Percentiles rank a stretch among this genome's conserved stretches.
Evolutionary conservation across 768 basidiomycete species (phyloP).

Genomic region (Megacollybia marginata): DNA sequence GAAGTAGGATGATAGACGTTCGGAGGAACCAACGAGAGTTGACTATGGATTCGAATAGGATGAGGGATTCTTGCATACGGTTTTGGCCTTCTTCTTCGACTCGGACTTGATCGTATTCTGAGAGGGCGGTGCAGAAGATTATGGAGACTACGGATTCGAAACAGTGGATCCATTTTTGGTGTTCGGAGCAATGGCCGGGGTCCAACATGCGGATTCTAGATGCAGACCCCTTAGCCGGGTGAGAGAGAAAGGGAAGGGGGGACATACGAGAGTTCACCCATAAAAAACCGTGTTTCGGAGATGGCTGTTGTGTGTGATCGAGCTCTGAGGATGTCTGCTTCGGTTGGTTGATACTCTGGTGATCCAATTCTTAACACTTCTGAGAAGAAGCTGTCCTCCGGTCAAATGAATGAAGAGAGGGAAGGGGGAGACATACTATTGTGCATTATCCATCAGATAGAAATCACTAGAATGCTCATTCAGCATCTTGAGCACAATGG

Average conservation of each 20-base stretch:
- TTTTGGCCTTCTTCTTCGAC: slow-evolving; percentile 38
- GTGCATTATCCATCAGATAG: slow-evolving; percentile 90
- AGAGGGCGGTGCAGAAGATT: slow-evolving; percentile 65
- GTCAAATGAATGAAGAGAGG: too few relatives aligned
- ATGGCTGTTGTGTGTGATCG: slow-evolving; percentile 90
- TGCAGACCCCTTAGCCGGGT: too few relatives aligned
- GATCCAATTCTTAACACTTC: slow-evolving; percentile 76
- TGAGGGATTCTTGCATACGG: slow-evolving; percentile 88
- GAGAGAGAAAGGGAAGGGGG: too few relatives aligned
- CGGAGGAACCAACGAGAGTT: slow-evolving; percentile 74
- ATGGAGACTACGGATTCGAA: slow-evolving; percentile 60
- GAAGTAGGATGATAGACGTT: slow-evolving; percentile 58
- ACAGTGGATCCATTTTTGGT: slow-evolving; percentile 43
- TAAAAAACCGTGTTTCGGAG: slow-evolving; percentile 75
- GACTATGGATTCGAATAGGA: slow-evolving; percentile 86
- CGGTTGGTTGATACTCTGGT: slow-evolving; percentile 78
- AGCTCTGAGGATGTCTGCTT: slow-evolving; percentile 80
- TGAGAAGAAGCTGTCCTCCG: slow-evolving; percentile 51
- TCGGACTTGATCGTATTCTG: slow-evolving; percentile 56
- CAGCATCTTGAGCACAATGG: slow-evolving; percentile 36
- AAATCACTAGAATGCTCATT: slow-evolving; percentile 64
- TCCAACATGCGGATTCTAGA: slow-evolving; percentile 63
- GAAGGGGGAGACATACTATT: slow-evolving; percentile 42
- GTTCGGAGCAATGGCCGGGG: slow-evolving; percentile 46
- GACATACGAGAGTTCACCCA: slow-evolving; percentile 35